phyloP scores from a whole-genome alignment of 179 eudicot genomes.

The Beta corolliflora region DNA sequence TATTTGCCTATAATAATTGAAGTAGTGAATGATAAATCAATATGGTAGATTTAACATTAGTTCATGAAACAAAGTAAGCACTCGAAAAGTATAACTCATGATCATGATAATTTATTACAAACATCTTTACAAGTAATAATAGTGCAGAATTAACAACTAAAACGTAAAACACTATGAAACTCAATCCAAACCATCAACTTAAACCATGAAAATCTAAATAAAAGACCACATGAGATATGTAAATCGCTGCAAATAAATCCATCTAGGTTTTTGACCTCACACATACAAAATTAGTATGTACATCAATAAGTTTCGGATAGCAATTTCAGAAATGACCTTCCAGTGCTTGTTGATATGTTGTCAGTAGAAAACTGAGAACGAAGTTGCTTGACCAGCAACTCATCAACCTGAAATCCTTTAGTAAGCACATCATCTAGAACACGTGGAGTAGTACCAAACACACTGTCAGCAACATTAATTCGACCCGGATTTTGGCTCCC shows the following conservation, averaged over 20 bases:
- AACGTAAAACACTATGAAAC: neutral
- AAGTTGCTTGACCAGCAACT: conserved; percentile 1
- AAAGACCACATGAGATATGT: neutral
- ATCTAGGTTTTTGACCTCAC: no score
- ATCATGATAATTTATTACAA: neutral
- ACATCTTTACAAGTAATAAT: neutral
- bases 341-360: neutral
- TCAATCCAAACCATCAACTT: neutral
- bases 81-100: neutral
- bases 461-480: conserved; percentile 19
- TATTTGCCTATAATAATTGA: no score
- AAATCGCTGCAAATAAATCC: neutral
- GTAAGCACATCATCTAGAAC: conserved; percentile 27
- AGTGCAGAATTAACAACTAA: neutral
- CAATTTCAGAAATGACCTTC: neutral
- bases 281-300: neutral
- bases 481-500: conserved; percentile 29
- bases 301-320: neutral
- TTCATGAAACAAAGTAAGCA: no score
- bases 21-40: no score
- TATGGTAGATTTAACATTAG: no score
- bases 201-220: neutral
- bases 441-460: conserved; percentile 25
- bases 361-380: conserved; percentile 8
- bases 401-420: conserved; percentile 23